Percentiles rank a stretch among this genome's conserved stretches.
These are phyloP conservation scores for Lachancea sp. DNA, from an alignment of 805 yeast species.

Conservation along the genomic window DNA sequence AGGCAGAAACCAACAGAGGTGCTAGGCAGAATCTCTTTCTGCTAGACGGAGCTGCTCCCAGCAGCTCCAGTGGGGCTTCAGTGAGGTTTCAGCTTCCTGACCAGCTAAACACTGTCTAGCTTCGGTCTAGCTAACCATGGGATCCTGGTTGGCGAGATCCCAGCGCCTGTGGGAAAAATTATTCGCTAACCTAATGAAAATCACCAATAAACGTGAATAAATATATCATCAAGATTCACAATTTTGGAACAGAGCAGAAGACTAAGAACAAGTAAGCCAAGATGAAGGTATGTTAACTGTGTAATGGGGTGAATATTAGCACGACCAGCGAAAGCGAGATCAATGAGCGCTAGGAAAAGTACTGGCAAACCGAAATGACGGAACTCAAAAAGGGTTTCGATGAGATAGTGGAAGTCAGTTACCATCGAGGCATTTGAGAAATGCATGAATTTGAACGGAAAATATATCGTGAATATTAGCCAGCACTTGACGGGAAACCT, in stretches of 20 bases:
- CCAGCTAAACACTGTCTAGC: background rate
- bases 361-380: too few relatives aligned
- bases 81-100: too few relatives aligned
- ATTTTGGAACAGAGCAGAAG: conserved; percentile 7
- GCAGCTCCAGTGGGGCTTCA: too few relatives aligned
- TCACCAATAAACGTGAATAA: conserved; percentile 2
- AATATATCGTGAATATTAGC: too few relatives aligned
- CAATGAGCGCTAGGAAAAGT: too few relatives aligned
- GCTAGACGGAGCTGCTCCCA: too few relatives aligned
- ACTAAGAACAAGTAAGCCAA: conserved; percentile 32
- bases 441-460: too few relatives aligned
- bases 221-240: conserved; percentile 1
- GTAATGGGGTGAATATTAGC: background rate
- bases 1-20: background rate
- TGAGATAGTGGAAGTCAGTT: too few relatives aligned
- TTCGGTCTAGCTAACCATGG: background rate
- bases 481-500: too few relatives aligned
- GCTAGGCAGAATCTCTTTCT: background rate
- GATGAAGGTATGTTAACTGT: conserved; percentile 35
- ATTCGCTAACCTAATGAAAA: conserved; percentile 4
- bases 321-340: background rate
- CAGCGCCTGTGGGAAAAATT: conserved; percentile 5
- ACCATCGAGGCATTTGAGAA: too few relatives aligned
- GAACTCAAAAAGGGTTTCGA: too few relatives aligned
- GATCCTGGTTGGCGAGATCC: conserved; percentile 2